A percentile compares a stretch with the other conserved stretches of the same genome.
Conservation (phyloP, 2,329 filamentous ascomycete genomes). For the Piedraia hortae region DNA sequence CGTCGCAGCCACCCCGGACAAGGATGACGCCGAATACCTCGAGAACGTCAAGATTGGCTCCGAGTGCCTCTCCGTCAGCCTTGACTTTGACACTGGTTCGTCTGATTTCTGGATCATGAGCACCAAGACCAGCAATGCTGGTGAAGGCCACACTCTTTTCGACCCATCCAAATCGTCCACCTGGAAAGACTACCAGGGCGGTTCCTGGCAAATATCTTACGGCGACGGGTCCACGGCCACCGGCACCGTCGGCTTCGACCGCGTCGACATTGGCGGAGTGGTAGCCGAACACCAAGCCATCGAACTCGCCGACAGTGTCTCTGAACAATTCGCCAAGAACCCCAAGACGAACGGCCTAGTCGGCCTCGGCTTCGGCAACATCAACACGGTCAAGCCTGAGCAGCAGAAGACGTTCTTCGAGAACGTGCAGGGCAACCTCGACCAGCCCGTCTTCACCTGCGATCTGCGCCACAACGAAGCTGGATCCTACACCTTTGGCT, state of each 20-base stretch:
- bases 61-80: constrained; percentile 32
- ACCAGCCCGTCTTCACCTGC: constrained; percentile 28
- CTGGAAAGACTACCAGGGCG: constrained; percentile 23
- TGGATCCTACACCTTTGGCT: constrained; percentile 45
- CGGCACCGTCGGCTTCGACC: constrained; percentile 36
- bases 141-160: constrained; percentile 24
- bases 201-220: constrained; percentile 37
- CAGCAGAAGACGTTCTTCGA: constrained; percentile 48
- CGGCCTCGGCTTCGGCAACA: constrained; percentile 31
- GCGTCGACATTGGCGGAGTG: constrained; percentile 19
- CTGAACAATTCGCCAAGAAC: constrained; percentile 27
- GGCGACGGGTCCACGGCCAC: constrained; percentile 40
- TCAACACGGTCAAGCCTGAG: constrained; percentile 17
- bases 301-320: constrained; percentile 33
- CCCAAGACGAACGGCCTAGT: constrained; percentile 33
- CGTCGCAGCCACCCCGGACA: too few species aligned
- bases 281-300: constrained; percentile 24
- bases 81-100: constrained; percentile 46
- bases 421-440: constrained; percentile 31
- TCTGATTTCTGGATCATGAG: constrained; percentile 33
- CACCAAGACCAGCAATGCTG: too few species aligned
- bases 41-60: constrained; percentile 41
- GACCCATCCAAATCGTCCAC: constrained; percentile 33
- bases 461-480: constrained; percentile 27
- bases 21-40: constrained; percentile 16